These are phyloP conservation scores for Exophiala phaeomuriformis DNA, from an alignment of 2,329 filamentous ascomycete genomes.

Conservation along the genomic window DNA sequence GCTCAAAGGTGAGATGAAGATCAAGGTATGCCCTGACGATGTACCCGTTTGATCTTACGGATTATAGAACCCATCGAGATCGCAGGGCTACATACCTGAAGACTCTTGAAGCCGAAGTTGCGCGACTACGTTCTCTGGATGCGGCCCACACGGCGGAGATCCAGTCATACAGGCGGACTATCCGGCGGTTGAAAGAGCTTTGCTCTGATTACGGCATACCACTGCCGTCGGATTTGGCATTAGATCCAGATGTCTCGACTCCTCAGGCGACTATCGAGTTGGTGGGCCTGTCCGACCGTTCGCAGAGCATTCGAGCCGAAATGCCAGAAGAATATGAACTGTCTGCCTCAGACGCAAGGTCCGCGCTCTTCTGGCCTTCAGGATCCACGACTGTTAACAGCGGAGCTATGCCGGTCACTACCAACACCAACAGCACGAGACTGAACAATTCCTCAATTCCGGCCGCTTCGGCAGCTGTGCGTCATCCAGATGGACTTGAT, in stretches of 20 bases:
- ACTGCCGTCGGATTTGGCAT: conserved; percentile 20
- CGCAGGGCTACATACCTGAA: conserved; percentile 31
- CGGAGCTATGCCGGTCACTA: conserved; percentile 5
- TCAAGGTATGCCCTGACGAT: neutral
- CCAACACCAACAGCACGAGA: conserved; percentile 7
- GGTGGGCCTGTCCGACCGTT: conserved; percentile 8
- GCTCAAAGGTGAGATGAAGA: conserved; percentile 27
- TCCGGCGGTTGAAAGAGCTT: conserved; percentile 21
- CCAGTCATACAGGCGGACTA: conserved; percentile 13
- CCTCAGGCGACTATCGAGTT: conserved; percentile 19
- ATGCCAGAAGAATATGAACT: conserved; percentile 7
- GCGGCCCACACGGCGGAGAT: conserved; percentile 16
- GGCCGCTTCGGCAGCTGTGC: conserved; percentile 3
- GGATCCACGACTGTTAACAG: conserved; percentile 7
- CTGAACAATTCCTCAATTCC: conserved; percentile 4
- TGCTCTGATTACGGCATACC: conserved; percentile 18
- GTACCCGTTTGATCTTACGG: neutral
- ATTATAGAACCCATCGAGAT: conserved; percentile 29
- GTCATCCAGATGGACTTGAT: conserved; percentile 29
- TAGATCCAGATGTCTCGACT: conserved; percentile 10
- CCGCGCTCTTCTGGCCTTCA: conserved; percentile 1
- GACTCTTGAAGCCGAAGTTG: conserved; percentile 28
- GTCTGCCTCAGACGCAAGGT: conserved; percentile 1
- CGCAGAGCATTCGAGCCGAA: conserved; percentile 16
- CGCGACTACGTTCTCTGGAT: conserved; percentile 27